phyloP scores from a whole-genome alignment of 805 yeast genomes.

The Yamadazyma takamatsuzukensis region DNA sequence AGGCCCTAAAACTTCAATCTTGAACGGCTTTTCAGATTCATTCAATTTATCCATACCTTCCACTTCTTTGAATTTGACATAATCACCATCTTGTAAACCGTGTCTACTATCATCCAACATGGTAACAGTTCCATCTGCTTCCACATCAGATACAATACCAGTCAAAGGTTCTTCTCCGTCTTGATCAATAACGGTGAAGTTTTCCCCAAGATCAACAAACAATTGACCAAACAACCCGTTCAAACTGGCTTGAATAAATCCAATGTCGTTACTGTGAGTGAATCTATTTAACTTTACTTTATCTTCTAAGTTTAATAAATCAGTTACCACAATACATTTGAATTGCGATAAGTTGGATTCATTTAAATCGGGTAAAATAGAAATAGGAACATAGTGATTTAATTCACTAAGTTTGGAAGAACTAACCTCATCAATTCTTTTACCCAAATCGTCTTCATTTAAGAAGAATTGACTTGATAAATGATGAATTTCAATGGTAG shows the following conservation, averaged over 20 bases:
- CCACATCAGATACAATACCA: slow-evolving; percentile 89
- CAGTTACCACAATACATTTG: slow-evolving; percentile 86
- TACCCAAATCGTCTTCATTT: slow-evolving; percentile 67
- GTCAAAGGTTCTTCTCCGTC: slow-evolving; percentile 90
- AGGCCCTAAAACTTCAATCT: slow-evolving; percentile 90
- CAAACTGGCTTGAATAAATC: slow-evolving; percentile 76
- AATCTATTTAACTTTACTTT: slow-evolving; percentile 72
- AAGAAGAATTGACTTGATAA: slow-evolving; percentile 89
- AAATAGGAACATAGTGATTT: slow-evolving; percentile 86
- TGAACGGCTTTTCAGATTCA: slow-evolving; percentile 61
- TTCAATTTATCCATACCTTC: slow-evolving; percentile 74
- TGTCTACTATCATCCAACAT: slow-evolving; percentile 91
- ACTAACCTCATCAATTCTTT: slow-evolving; percentile 71
- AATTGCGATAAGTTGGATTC: slow-evolving; percentile 52
- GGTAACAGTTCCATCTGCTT: slow-evolving; percentile 85
- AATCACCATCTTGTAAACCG: slow-evolving; percentile 89
- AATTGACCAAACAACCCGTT: slow-evolving; percentile 86
- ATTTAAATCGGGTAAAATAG: slow-evolving; percentile 55
- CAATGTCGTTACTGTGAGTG: slow-evolving; percentile 70
- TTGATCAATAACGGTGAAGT: slow-evolving; percentile 75
- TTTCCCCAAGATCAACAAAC: slow-evolving; percentile 86
- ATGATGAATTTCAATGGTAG: slow-evolving; percentile 61
- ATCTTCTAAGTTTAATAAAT: slow-evolving; percentile 56
- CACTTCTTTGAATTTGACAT: slow-evolving; percentile 81
- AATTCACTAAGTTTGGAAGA: slow-evolving; percentile 69